These are phyloP conservation scores for Coemansia sp. DNA, from an alignment of 371 early-diverging fungal genomes.

Conservation along the genomic window DNA sequence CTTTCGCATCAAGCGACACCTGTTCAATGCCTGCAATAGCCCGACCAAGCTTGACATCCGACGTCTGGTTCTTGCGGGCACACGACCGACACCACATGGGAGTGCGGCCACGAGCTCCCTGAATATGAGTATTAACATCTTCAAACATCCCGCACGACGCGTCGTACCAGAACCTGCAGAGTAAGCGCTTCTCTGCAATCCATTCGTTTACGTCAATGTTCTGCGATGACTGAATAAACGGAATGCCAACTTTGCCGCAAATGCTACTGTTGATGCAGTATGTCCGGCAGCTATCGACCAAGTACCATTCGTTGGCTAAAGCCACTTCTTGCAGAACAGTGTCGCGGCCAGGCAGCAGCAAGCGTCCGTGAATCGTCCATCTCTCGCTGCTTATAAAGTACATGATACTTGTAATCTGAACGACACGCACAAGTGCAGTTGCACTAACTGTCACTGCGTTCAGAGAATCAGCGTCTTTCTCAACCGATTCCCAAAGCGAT, in stretches of 20 bases:
- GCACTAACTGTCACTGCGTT: slow-evolving; percentile 1
- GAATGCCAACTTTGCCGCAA: slow-evolving; percentile 52
- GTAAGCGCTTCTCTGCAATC: slow-evolving; percentile 31
- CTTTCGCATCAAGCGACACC: not conserved
- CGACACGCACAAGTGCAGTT: slow-evolving; percentile 21
- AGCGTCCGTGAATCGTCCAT: slow-evolving; percentile 51
- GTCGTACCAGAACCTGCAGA: slow-evolving; percentile 56
- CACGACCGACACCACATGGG: slow-evolving; percentile 46
- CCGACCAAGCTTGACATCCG: slow-evolving; percentile 17
- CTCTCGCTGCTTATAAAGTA: not conserved
- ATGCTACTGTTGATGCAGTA: slow-evolving; percentile 40
- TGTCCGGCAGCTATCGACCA: slow-evolving; percentile 55
- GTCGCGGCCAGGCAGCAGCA: slow-evolving; percentile 55
- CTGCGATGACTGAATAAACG: slow-evolving; percentile 31
- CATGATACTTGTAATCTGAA: slow-evolving; percentile 27
- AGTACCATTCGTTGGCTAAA: slow-evolving; percentile 53
- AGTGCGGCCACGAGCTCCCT: slow-evolving; percentile 5
- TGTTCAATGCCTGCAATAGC: slow-evolving; percentile 11
- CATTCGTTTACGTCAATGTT: slow-evolving; percentile 45
- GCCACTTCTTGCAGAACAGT: slow-evolving; percentile 57
- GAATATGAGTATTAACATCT: slow-evolving; percentile 49
- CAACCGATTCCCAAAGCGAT: slow-evolving; percentile 27
- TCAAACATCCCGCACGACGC: slow-evolving; percentile 49
- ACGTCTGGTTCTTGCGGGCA: slow-evolving; percentile 14
- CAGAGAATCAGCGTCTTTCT: not conserved